Evolutionary conservation across 345 rosid species (phyloP).

Genomic region (Populus deltoides): DNA sequence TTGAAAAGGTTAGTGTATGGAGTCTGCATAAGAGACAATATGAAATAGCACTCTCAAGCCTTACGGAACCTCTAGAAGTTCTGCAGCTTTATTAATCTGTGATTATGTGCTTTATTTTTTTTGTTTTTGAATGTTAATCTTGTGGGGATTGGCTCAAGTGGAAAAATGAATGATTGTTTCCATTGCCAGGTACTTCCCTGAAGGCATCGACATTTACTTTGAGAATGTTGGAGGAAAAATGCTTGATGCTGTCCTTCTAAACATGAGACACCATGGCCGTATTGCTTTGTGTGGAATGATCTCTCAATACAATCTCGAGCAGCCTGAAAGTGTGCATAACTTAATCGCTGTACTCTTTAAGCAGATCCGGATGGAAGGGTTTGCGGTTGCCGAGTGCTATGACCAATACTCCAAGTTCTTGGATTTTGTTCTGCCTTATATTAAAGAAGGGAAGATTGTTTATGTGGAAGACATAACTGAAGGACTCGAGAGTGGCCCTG

Average conservation of each 20-base stretch:
- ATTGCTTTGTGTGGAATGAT: conserved; percentile 54
- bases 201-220: conserved; percentile 58
- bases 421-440: conserved; percentile 13
- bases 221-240: conserved; percentile 57
- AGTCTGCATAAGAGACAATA: background rate
- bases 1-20: conserved; percentile 38
- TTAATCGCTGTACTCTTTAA: conserved; percentile 5
- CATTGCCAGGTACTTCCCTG: conserved; percentile 43
- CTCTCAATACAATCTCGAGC: conserved; percentile 48
- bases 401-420: conserved; percentile 19
- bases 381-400: conserved; percentile 1
- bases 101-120: too few relatives aligned
- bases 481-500: conserved; percentile 22
- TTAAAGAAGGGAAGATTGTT: conserved; percentile 23
- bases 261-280: conserved; percentile 43
- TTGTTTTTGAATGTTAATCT: too few relatives aligned
- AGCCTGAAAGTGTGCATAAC: conserved; percentile 26
- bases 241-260: conserved; percentile 52
- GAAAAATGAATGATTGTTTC: background rate
- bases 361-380: conserved; percentile 20
- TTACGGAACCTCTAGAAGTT: too few relatives aligned
- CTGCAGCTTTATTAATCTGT: too few relatives aligned
- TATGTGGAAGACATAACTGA: conserved; percentile 28
- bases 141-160: too few relatives aligned
- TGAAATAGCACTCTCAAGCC: too few relatives aligned